Base-by-base conservation (phyloP, 768 basidiomycete genomes). In the Tubosaeta sp. region DNA sequence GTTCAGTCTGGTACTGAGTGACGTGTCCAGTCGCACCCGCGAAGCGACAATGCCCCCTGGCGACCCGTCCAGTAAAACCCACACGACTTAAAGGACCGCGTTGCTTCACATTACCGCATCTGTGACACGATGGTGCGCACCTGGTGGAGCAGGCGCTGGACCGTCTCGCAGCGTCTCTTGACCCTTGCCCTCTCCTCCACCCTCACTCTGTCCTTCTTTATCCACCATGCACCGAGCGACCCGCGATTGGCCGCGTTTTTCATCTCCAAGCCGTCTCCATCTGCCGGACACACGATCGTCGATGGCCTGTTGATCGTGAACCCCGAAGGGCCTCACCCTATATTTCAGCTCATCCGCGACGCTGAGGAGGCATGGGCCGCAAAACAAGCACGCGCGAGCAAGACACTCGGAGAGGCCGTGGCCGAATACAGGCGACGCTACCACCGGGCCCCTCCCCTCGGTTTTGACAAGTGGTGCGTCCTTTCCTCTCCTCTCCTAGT, bases 401-500 rank as follows among this genome's bases (percentile, higher is more conserved):
- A 46, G 26, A 72, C 72, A 0, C 59, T 77, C 7, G 62, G 61
- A 1, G 60, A 71, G 44, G 76, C 76, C 0, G 68, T 73, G 0
- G 51, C 53, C 8, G 76, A 77, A 51, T 77, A 77, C 49, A 62
- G 56, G 48, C 56, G 65, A 14, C 61, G 72, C 11, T 73, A 73
- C 26, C 60, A 34, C 32, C 64, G 71, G 12, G 48, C 56, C 4
- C 76, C 76, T 0, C 76, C 76, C 2, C 63, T 60, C 34, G 74
- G 73, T 2, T 77, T 77, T 41, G 74, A 77, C 27, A 69, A 70
- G 34, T 77, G 76, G 76, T 77, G 17, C 48, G 66, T n/a, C n/a
- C n/a, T n/a, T n/a, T 51, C 8, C 27, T 29, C 8, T 29, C 14
- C 10, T 19, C 27, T 14, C 6, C 6, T 6, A 0, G 3, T 5